A percentile compares a stretch with the other conserved stretches of the same genome.
These are phyloP conservation scores for Mycena pura DNA, from an alignment of 768 basidiomycete genomes.

Conservation along the genomic window DNA sequence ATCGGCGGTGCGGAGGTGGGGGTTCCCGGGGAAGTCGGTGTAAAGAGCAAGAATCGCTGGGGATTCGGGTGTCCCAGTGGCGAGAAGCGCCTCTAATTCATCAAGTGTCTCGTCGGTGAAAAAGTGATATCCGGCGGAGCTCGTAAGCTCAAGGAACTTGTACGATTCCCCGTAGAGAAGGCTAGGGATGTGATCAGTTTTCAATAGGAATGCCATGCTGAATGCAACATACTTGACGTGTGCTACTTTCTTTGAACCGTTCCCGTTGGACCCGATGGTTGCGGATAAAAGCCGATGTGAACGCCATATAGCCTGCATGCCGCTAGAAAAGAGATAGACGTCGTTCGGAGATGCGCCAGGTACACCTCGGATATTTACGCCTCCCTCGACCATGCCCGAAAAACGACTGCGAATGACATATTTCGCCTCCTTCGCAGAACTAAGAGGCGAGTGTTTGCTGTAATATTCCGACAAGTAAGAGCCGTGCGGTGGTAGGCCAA, in stretches of 20 bases:
- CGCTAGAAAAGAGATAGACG: conserved; percentile 56
- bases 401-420: conserved; percentile 12
- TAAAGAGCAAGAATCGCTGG: conserved; percentile 44
- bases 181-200: conserved; percentile 30
- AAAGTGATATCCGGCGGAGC: conserved; percentile 52
- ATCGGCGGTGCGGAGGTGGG: neutral
- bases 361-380: conserved; percentile 34
- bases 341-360: conserved; percentile 49
- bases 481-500: conserved; percentile 47
- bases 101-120: conserved; percentile 47
- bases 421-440: conserved; percentile 14
- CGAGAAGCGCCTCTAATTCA: conserved; percentile 42
- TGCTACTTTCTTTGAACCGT: conserved; percentile 54
- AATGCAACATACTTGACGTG: conserved; percentile 13
- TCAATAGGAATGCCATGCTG: neutral
- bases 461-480: conserved; percentile 43
- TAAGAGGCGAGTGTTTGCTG: conserved; percentile 17
- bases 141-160: conserved; percentile 59
- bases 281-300: conserved; percentile 48
- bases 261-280: conserved; percentile 38
- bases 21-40: neutral
- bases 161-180: conserved; percentile 61
- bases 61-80: conserved; percentile 15
- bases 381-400: conserved; percentile 9
- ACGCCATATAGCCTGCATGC: conserved; percentile 64